Conservation (phyloP, 2,329 filamentous ascomycete genomes). For the Pezicula radicicola region DNA sequence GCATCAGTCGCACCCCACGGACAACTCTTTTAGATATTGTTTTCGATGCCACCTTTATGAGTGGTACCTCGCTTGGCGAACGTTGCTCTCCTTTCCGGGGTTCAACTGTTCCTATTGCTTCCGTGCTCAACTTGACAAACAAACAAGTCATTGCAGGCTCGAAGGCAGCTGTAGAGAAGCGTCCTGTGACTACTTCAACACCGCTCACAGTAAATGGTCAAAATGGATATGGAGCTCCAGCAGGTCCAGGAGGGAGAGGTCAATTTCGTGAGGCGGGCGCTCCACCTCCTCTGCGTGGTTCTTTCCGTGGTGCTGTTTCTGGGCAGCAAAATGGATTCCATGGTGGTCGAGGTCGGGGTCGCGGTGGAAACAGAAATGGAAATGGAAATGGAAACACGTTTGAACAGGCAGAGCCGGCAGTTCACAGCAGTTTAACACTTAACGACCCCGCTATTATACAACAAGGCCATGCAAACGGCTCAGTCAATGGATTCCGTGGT, state of each 20-base stretch:
- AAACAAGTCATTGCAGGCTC: constrained; percentile 75
- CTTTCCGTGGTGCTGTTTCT: constrained; percentile 55
- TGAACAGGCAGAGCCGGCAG: constrained; percentile 20
- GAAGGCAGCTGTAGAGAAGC: constrained; percentile 53
- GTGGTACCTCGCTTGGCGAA: constrained; percentile 85
- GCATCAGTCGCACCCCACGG: constrained; percentile 83
- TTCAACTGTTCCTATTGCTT: constrained; percentile 83
- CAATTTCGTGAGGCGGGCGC: constrained; percentile 59
- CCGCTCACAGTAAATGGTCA: constrained; percentile 46
- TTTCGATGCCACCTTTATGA: constrained; percentile 96
- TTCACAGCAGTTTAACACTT: constrained; percentile 18
- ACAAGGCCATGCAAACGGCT: constrained; percentile 14
- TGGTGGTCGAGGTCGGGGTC: constrained; percentile 35
- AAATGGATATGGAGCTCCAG: constrained; percentile 50
- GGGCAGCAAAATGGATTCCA: constrained; percentile 38
- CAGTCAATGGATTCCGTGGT: constrained; percentile 11
- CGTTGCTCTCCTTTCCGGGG: constrained; percentile 92
- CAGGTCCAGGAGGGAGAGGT: constrained; percentile 50
- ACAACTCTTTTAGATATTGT: constrained; percentile 84
- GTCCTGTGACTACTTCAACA: constrained; percentile 42
- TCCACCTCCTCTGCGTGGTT: constrained; percentile 52
- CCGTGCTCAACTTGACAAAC: constrained; percentile 82
- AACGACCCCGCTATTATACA: constrained; percentile 1
- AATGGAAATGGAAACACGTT: background rate
- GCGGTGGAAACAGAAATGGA: constrained; percentile 11